Conservation (phyloP, 352 stramenopile genomes). For the Phytophthora megakarya region DNA sequence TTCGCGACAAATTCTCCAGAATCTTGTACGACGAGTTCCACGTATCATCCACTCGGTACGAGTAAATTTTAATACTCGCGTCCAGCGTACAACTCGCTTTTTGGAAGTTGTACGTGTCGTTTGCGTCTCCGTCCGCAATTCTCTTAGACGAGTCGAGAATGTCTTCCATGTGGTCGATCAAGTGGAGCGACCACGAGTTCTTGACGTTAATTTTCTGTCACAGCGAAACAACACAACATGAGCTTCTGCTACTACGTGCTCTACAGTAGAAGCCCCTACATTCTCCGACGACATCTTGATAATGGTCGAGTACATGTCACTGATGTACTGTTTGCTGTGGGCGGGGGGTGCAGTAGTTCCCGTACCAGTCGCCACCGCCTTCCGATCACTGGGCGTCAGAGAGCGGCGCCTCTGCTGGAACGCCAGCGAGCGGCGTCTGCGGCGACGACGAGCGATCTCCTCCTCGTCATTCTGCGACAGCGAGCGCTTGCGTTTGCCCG, state of each 20-base stretch:
- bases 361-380: not conserved
- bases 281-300: constrained; percentile 94
- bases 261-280: constrained; percentile 39
- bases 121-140: constrained; percentile 37
- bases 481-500: constrained; percentile 69
- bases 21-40: constrained; percentile 97
- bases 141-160: constrained; percentile 79
- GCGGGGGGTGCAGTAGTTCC: constrained; percentile 13
- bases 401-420: constrained; percentile 77
- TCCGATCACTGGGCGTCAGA: constrained; percentile 55
- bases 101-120: constrained; percentile 95
- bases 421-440: constrained; percentile 64
- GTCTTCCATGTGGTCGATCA: constrained; percentile 98
- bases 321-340: constrained; percentile 80
- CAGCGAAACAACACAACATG: constrained; percentile 19
- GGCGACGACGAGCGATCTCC: constrained; percentile 65
- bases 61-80: constrained; percentile 99
- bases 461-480: constrained; percentile 60
- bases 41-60: constrained; percentile 98
- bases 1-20: constrained; percentile 96
- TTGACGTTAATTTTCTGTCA: constrained; percentile 96
- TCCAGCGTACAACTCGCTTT: constrained; percentile 98
- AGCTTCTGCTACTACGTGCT: not conserved
- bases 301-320: constrained; percentile 92
- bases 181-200: constrained; percentile 95